Base-by-base conservation (phyloP, 306 rosid species). In the Acacia acuminata region DNA sequence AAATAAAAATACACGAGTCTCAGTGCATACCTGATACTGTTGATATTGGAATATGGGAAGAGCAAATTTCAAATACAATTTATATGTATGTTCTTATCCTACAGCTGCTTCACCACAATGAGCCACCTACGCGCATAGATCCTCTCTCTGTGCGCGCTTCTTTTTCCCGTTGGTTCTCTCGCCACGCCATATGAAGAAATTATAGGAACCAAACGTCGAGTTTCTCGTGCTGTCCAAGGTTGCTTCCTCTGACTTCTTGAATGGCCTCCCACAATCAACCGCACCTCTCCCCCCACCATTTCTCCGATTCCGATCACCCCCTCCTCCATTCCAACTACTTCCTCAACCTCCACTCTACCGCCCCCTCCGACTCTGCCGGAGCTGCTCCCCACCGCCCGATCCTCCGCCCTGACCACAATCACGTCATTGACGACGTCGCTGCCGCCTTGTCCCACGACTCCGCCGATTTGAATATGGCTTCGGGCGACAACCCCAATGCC, bases 301-400 rank as follows among this genome's bases (percentile, higher is more conserved):
- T 69, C 73, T 38, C 73, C 5, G 30, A 69, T 30, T 77, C 87
- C 79, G 80, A 85, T 14, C 85, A 88, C 53, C 83, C 97, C 27
- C 92, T 93, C 8, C 91, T 91, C 15, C 97, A 93, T 16, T 84
- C 87, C 66, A 90, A 89, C 81, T 89, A 77, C 88, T 92, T 94
- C 82, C 91, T 94, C 22, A 87, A 94, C 88, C 98, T 90, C 42
- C 96, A 92, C 80, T 27, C 27, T 20, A 71, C 87, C 16, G 65
- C 91, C 0, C 87, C 93, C 14, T 84, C 96, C 16, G 94, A 87
- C 67, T 80, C 92, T n/a, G 16, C 89, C 71, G 50, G 38, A 24
- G n/a, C 66, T 60, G 8, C 66, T 60, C 4, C 66, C 34, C 30
- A 94, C 10, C 90, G 93, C n/a, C 88, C 91, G 76, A 89, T 92